phyloP scores from a whole-genome alignment of 306 rosid species.

The Rosa rugosa region DNA sequence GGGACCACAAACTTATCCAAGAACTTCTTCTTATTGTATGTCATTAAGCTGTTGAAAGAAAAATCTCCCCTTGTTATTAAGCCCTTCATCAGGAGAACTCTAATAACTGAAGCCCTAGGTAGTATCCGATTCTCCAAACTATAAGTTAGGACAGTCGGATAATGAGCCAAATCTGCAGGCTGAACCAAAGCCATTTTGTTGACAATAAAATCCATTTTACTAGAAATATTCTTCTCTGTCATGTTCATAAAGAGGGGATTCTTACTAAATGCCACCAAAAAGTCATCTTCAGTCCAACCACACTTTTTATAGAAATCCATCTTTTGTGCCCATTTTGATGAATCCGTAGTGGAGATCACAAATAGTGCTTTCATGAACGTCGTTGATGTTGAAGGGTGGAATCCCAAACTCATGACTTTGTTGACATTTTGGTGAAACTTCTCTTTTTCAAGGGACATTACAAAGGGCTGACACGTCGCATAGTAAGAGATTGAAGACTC shows the following conservation, averaged over 20 bases:
- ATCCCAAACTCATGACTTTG: background rate
- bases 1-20: background rate
- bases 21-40: background rate
- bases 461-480: background rate
- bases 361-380: background rate
- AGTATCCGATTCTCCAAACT: background rate
- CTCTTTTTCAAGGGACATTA: background rate
- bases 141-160: background rate
- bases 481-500: background rate
- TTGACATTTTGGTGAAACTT: background rate
- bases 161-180: background rate
- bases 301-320: background rate
- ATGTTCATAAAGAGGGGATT: background rate
- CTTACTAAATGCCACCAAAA: background rate
- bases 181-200: constrained; percentile 2
- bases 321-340: background rate
- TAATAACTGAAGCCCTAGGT: background rate
- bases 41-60: background rate
- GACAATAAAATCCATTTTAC: background rate
- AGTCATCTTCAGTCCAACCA: background rate
- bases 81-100: background rate
- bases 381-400: background rate
- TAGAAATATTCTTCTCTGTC: background rate
- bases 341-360: background rate
- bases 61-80: background rate